A percentile compares a stretch with the other conserved stretches of the same genome.
Evolutionary conservation across 2,329 filamentous ascomycete species (phyloP).

Genomic region (Penicillium sp.): DNA sequence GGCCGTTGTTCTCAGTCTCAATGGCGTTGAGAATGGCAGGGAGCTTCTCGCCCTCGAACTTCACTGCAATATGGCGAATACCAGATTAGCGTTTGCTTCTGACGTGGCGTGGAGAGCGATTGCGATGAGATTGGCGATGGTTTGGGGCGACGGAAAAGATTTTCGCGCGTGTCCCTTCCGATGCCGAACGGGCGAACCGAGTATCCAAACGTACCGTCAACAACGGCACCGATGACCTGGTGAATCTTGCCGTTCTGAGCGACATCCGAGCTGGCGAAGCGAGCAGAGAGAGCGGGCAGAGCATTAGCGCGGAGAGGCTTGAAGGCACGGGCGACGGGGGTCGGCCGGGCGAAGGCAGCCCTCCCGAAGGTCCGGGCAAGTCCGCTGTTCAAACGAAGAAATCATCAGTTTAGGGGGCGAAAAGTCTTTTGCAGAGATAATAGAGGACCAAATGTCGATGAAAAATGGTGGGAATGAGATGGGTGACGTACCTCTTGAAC

Average conservation of each 20-base stretch:
- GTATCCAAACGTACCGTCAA: slow-evolving; percentile 68
- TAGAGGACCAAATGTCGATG: slow-evolving; percentile 20
- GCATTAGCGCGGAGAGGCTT: slow-evolving; percentile 53
- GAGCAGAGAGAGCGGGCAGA: slow-evolving; percentile 53
- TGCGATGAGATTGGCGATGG: slow-evolving; percentile 31
- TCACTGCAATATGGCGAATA: slow-evolving; percentile 57
- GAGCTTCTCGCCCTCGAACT: slow-evolving; percentile 91
- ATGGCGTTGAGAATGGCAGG: slow-evolving; percentile 97
- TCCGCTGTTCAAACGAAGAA: slow-evolving; percentile 45
- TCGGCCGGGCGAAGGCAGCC: slow-evolving; percentile 53
- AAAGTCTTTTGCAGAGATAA: slow-evolving; percentile 19
- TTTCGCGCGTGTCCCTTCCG: slow-evolving; percentile 30
- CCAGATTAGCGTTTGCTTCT: slow-evolving; percentile 26
- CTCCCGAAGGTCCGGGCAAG: slow-evolving; percentile 60
- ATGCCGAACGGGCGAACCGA: slow-evolving; percentile 18
- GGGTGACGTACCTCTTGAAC: slow-evolving; percentile 53
- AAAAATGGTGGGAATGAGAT: slow-evolving; percentile 7
- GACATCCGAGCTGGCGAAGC: slow-evolving; percentile 57
- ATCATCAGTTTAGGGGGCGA: slow-evolving; percentile 13
- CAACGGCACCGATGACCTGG: slow-evolving; percentile 96
- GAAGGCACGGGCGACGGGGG: slow-evolving; percentile 50
- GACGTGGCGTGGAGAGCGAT: slow-evolving; percentile 22
- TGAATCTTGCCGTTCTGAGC: slow-evolving; percentile 58
- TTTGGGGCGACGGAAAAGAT: slow-evolving; percentile 38
- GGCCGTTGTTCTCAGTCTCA: slow-evolving; percentile 80